Evolutionary conservation across 345 rosid species (phyloP), one percentile per base, ranked within the genome.

Genomic region (Cardamine chenopodiifolia): DNA sequence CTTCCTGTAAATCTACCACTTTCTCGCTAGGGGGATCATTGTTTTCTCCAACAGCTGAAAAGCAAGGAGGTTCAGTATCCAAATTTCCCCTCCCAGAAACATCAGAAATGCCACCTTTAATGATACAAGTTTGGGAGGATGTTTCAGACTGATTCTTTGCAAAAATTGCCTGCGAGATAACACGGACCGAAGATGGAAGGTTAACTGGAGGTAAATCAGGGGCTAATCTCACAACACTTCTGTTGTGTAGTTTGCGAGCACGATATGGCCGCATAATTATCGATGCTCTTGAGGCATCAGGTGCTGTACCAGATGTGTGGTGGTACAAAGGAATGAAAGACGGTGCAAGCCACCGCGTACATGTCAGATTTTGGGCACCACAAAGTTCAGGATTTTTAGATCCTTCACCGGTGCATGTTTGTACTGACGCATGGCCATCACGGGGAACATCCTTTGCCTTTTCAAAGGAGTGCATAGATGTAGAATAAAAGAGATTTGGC

Each of bases 181-280:
- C 86, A 79, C 92, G 91, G 64, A 89, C 97, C 34, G 96, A 83
- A 19, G 89, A 87, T 42, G 97, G 99, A 82, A 95, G 99, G 86
- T 90, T 90, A 68, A 95, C 88, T 3, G 92, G 92, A 49, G 99
- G 98, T 73, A 95, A 78, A 70, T 88, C 97, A 71, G 98, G 99
- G 59, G 98, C 96, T 78, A 90, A 85, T 80, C 89, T 95, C 78
- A 95, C 99, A 62, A 95, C 72, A 42, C 78, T 84, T 62, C 80
- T 66, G 49, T 78, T 84, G 77, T 75, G 81, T 45, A 59, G 71
- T 80, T 79, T 79, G 62, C 82, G 87, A 70, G 82, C 59, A 68
- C 82, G 66, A 82, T 79, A 76, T 66, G 93, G 85, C 73, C 66
- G 80, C 77, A 66, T 56, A 76, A 42, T 57, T 9, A 82, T 58